A percentile compares a stretch with the other conserved stretches of the same genome.
Conservation (phyloP, 305 asterid genomes). For the Fraxinus paxiana region DNA sequence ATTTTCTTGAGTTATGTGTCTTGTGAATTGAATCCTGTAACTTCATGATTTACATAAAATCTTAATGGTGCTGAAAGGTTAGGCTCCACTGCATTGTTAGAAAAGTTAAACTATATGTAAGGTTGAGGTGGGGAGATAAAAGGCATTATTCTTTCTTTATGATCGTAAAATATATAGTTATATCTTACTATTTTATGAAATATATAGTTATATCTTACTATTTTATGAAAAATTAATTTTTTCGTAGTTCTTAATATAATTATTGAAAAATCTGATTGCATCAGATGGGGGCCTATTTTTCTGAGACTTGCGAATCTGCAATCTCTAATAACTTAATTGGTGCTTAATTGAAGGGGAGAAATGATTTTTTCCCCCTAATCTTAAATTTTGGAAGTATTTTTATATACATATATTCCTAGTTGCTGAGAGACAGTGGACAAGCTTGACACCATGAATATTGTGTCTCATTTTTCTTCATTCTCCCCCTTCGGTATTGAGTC, state of each 20-base stretch:
- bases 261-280: not conserved
- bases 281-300: not conserved
- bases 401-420: not conserved
- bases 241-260: not conserved
- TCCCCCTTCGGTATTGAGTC: not conserved
- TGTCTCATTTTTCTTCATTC: not conserved
- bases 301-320: not conserved
- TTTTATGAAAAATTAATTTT: not conserved
- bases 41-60: not conserved
- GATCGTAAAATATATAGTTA: not conserved
- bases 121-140: not conserved
- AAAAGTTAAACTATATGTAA: not conserved
- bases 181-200: not conserved
- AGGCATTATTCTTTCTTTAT: not conserved
- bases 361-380: not conserved
- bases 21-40: not conserved
- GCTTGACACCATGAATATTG: slow-evolving; percentile 16
- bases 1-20: not conserved
- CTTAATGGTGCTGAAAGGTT: slow-evolving; percentile 5
- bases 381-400: not conserved
- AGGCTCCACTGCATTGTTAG: not conserved
- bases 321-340: not conserved
- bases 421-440: not conserved
- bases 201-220: not conserved
- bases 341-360: not conserved